Base-by-base conservation (phyloP, 1,284 basidiomycete species). In the Trametes polyzona region DNA sequence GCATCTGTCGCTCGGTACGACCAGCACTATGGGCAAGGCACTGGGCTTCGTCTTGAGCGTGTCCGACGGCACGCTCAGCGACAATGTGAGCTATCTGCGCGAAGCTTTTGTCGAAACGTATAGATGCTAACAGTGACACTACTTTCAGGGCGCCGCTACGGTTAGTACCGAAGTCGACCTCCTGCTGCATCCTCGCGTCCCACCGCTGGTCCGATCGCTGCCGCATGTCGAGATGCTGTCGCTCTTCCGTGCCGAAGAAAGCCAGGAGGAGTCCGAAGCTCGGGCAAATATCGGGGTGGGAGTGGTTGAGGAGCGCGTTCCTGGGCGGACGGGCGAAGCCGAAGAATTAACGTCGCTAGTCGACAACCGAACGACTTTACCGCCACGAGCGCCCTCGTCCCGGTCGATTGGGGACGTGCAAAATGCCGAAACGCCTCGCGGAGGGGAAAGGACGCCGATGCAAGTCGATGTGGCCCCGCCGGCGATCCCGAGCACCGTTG, bases 111-210 rank as follows among this genome's bases (percentile, higher is more conserved):
- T 29, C 27, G 41, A 14, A 9, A 37, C 51, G 27, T 26, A 23
- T 14, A 11, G 14, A 19, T 21, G 24, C 54, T 59, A 12, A 62
- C 23, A 8, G 21, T 24, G 32, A 30, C 23, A 29, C 47, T 59
- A 49, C 39, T 53, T 48, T 32, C 52, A 60, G 61, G 52, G 29
- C 27, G 35, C 43, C 40, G 66, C 50, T 57, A 36, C 35, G 21
- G 39, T 73, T 52, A 70, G 77, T 42, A 74, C 76, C 23, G 73
- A 79, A 48, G 63, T 88, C 47, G 88, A 92, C 55, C 74, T 87
- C 12, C 74, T 92, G 16, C 70, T 94, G 14, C 87, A 93, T 57
- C 88, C 92, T 33, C 85, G 91, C 10, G 77, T 91, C 14, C 87
- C 92, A 1, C 88, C 91, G 2, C 73, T 92, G 12, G 76, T 93